A percentile compares a stretch with the other conserved stretches of the same genome.
These are phyloP conservation scores for Diplodia mutila DNA, from an alignment of 2,329 filamentous ascomycete genomes.

Conservation along the genomic window DNA sequence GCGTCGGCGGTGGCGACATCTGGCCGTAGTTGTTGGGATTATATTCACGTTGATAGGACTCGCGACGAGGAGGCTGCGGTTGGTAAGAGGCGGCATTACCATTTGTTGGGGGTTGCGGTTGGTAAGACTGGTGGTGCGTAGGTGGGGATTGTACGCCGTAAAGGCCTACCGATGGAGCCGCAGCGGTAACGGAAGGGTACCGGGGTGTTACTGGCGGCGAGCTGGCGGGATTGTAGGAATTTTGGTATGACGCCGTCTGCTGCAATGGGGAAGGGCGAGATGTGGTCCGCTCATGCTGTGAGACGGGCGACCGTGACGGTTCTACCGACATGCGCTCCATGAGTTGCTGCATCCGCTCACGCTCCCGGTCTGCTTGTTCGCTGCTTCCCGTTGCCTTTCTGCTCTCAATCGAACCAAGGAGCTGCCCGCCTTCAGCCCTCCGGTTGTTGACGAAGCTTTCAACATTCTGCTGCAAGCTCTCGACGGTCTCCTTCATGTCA, in stretches of 20 bases:
- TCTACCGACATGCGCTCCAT: conserved; percentile 97
- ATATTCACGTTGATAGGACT: conserved; percentile 46
- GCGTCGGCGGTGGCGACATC: conserved; percentile 60
- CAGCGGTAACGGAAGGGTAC: conserved; percentile 41
- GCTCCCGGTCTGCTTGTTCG: conserved; percentile 76
- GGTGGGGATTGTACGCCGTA: conserved; percentile 33
- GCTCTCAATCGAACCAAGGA: conserved; percentile 86
- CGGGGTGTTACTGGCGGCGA: conserved; percentile 53
- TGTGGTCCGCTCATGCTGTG: conserved; percentile 11
- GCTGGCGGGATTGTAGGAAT: conserved; percentile 57
- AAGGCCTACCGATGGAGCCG: conserved; percentile 32
- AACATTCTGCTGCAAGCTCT: conserved; percentile 92
- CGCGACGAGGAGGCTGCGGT: conserved; percentile 36
- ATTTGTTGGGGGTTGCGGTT: conserved; percentile 29
- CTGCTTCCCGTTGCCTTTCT: conserved; percentile 65
- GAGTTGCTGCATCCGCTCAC: conserved; percentile 80
- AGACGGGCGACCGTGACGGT: conserved; percentile 33
- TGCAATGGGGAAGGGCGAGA: conserved; percentile 47
- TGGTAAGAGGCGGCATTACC: conserved; percentile 7
- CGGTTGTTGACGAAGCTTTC: conserved; percentile 97
- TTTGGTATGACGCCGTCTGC: conserved; percentile 46
- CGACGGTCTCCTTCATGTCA: conserved; percentile 94
- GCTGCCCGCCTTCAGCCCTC: conserved; percentile 84
- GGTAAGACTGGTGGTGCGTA: conserved; percentile 22
- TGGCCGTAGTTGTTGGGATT: conserved; percentile 53